Base-by-base conservation (phyloP, 139 green algal species). In the Coelastrella sp. region DNA sequence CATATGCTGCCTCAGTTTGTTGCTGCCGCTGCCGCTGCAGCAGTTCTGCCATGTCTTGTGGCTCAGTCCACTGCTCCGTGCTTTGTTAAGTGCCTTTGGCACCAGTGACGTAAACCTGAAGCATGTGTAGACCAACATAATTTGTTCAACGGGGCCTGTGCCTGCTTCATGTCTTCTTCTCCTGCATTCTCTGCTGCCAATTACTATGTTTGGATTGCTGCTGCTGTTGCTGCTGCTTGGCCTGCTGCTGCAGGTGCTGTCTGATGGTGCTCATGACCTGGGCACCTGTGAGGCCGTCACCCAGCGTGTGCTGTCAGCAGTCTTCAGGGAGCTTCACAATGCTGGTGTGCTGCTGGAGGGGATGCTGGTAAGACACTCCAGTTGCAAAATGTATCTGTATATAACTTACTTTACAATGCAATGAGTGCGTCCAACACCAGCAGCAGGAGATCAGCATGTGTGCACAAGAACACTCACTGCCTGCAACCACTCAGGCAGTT, bases 301-400 rank as follows among this genome's bases (percentile, higher is more conserved):
- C 90, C 15, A 94, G 6, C 58, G 65, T 20, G 87, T 90, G 35
- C 70, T 89, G 57, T 75, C 84, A 25, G 84, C 68, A 25, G 84
- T 89, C 19, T 89, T 89, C 84, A 79, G 59, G 75, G 86, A 90
- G 25, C 57, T 84, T 8, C 20, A 20, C 1, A 24, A 35, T 66
- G 96, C 98, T 75, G 91, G 95, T 49, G 96, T 99, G 22, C 75
- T 95, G 84, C 91, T 98, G 80, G 97, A 99, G 91, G 95, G 95
- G 63, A 98, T 97, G 66, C 92, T 99, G 84, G 68, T 76, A 8
- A 76, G 68, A 49, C 35, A 49, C 35, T 35, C 7, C 17, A 76
- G 19, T 76, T 15, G 93, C 17, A 24, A 24, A 76, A 24, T 27
- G 8, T 0, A 24, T 25, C 0, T 10, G 14, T 76, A 6, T 70